Evolutionary conservation across 2,329 filamentous ascomycete genomes (phyloP).

Genomic region (Colletotrichum caudatum): DNA sequence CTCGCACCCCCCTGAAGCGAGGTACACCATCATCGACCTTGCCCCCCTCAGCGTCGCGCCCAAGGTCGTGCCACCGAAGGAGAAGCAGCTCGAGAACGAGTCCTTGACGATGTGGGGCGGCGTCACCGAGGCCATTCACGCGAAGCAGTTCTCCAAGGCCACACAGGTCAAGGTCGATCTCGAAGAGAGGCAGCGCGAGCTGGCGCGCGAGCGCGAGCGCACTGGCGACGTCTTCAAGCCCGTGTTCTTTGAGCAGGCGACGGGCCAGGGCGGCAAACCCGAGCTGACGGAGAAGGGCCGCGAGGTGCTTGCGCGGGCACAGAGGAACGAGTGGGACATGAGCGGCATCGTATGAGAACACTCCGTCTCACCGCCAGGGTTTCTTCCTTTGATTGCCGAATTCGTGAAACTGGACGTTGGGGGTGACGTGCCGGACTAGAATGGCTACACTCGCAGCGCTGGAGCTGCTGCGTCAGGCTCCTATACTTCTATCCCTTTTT

Average conservation of each 20-base stretch:
- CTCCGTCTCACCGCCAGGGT: neutral
- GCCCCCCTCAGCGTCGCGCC: slow-evolving; percentile 82
- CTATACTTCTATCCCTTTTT: neutral
- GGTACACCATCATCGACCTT: slow-evolving; percentile 86
- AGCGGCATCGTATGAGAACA: slow-evolving; percentile 53
- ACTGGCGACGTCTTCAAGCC: slow-evolving; percentile 80
- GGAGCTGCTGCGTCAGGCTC: slow-evolving; percentile 18
- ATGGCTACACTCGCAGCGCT: slow-evolving; percentile 11
- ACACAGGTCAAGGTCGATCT: slow-evolving; percentile 91
- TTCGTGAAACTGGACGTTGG: neutral
- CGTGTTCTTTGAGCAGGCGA: slow-evolving; percentile 81
- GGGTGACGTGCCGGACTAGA: slow-evolving; percentile 3
- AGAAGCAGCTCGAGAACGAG: slow-evolving; percentile 88
- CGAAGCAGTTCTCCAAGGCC: slow-evolving; percentile 86
- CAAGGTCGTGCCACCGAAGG: slow-evolving; percentile 82
- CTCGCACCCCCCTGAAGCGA: slow-evolving; percentile 66
- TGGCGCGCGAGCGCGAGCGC: slow-evolving; percentile 82
- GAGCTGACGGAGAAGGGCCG: slow-evolving; percentile 67
- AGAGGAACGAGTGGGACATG: slow-evolving; percentile 65
- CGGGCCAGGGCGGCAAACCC: slow-evolving; percentile 67
- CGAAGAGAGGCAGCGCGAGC: slow-evolving; percentile 89
- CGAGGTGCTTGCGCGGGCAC: slow-evolving; percentile 63
- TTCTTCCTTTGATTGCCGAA: neutral
- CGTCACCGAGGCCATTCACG: slow-evolving; percentile 86
- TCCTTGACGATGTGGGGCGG: slow-evolving; percentile 87